phyloP scores from a whole-genome alignment of 1,284 basidiomycete genomes.

The Volvariella surrecta region DNA sequence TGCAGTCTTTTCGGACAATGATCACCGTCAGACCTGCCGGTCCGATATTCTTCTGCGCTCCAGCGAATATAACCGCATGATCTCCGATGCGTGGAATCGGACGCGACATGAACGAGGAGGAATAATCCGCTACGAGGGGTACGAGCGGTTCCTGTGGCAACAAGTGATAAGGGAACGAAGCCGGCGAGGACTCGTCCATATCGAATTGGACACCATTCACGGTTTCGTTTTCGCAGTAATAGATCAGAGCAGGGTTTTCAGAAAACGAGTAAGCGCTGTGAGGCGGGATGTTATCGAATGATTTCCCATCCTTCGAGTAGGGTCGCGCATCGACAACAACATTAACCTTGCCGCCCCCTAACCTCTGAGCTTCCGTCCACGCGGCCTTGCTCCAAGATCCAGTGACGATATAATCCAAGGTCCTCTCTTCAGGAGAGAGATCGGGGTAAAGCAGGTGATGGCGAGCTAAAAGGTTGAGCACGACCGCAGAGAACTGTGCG shows the following conservation, averaged over 20 bases:
- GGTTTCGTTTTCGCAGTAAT: conserved; percentile 99
- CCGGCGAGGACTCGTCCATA: conserved; percentile 35
- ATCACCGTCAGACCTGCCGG: conserved; percentile 91
- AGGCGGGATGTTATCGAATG: conserved; percentile 78
- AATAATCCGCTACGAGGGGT: conserved; percentile 93
- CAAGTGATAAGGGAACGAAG: conserved; percentile 82
- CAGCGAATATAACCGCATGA: conserved; percentile 93
- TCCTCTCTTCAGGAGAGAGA: conserved; percentile 41
- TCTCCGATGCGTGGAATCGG: conserved; percentile 82
- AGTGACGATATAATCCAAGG: conserved; percentile 84
- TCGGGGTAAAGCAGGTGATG: conserved; percentile 65
- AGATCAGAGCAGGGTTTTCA: conserved; percentile 77
- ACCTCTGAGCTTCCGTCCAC: conserved; percentile 68
- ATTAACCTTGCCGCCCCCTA: conserved; percentile 51
- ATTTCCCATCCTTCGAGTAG: conserved; percentile 55
- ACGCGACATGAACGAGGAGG: conserved; percentile 96
- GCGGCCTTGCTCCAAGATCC: conserved; percentile 91
- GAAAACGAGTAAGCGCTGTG: conserved; percentile 76
- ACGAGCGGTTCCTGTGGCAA: conserved; percentile 54
- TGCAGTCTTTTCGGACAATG: conserved; percentile 88
- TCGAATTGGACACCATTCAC: conserved; percentile 94
- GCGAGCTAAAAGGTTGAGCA: conserved; percentile 81
- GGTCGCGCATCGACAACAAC: conserved; percentile 62
- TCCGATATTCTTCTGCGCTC: conserved; percentile 99
- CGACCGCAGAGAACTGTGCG: conserved; percentile 82